phyloP scores from a whole-genome alignment of 305 asterid species.

The Vinca major region DNA sequence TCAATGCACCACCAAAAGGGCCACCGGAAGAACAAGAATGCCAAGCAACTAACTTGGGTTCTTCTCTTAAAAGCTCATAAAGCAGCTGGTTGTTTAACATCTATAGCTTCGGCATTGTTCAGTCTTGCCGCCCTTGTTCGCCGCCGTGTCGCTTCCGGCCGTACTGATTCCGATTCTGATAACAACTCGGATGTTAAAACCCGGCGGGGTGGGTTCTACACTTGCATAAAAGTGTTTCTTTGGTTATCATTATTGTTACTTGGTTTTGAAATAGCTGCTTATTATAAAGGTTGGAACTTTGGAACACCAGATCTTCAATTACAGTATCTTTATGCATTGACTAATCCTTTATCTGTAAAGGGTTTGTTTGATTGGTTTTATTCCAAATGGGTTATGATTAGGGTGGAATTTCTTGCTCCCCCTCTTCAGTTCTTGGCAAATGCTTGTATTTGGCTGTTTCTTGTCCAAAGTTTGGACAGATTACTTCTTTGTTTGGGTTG shows the following conservation, averaged over 20 bases:
- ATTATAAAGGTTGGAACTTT: slow-evolving; percentile 70
- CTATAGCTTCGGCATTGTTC: slow-evolving; percentile 67
- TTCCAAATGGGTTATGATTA: slow-evolving; percentile 63
- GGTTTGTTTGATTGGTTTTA: slow-evolving; percentile 50
- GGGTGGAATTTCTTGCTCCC: slow-evolving; percentile 83
- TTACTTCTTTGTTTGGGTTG: slow-evolving; percentile 73
- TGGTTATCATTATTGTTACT: slow-evolving; percentile 54
- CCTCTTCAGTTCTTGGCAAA: slow-evolving; percentile 72
- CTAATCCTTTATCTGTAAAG: slow-evolving; percentile 45
- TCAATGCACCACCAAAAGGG: slow-evolving; percentile 28
- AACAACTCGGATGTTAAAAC: slow-evolving; percentile 33
- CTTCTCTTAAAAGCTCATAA: slow-evolving; percentile 84
- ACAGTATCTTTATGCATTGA: slow-evolving; percentile 42
- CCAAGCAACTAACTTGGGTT: slow-evolving; percentile 92
- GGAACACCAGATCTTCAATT: slow-evolving; percentile 56
- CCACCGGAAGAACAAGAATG: slow-evolving; percentile 54
- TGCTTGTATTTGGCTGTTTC: slow-evolving; percentile 67
- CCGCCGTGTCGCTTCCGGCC: slow-evolving; percentile 75
- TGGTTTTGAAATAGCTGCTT: slow-evolving; percentile 66
- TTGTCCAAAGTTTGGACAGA: slow-evolving; percentile 80
- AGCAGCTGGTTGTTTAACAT: slow-evolving; percentile 80
- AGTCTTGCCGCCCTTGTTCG: slow-evolving; percentile 55
- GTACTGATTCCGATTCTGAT: slow-evolving; percentile 55
- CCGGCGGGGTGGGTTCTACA: slow-evolving; percentile 30
- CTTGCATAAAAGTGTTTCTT: slow-evolving; percentile 55